Percentiles rank a stretch among this genome's conserved stretches.
Evolutionary conservation across 805 yeast genomes (phyloP).

Genomic region (Kluyveromyces nonfermentans): DNA sequence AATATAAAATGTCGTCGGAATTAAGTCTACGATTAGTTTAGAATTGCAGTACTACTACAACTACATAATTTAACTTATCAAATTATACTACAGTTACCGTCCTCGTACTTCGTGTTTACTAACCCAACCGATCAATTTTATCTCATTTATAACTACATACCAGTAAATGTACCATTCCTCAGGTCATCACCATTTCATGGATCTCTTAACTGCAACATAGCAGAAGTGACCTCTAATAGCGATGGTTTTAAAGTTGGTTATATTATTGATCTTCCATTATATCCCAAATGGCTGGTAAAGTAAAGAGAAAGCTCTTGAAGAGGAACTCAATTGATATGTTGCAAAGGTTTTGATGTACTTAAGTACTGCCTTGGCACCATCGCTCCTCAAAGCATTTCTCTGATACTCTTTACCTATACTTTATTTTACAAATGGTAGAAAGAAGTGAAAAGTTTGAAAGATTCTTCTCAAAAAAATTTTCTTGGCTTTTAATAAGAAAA

Average conservation of each 20-base stretch:
- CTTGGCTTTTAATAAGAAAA: background rate
- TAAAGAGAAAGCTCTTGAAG: background rate
- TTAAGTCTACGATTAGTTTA: slow-evolving; percentile 3
- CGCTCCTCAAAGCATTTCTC: background rate
- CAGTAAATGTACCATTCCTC: slow-evolving; percentile 56
- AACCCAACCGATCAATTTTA: background rate
- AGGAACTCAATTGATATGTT: background rate
- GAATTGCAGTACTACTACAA: background rate
- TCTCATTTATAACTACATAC: background rate
- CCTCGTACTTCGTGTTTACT: too few relatives aligned
- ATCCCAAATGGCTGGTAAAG: slow-evolving; percentile 6
- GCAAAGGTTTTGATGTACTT: background rate
- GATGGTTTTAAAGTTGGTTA: slow-evolving; percentile 91
- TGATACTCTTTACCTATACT: background rate
- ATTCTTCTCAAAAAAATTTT: too few relatives aligned
- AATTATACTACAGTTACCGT: too few relatives aligned
- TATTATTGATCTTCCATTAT: background rate
- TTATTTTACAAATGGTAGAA: too few relatives aligned
- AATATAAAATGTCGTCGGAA: background rate
- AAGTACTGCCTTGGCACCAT: background rate
- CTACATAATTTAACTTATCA: too few relatives aligned
- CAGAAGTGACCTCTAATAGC: slow-evolving; percentile 84
- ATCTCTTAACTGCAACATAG: slow-evolving; percentile 47
- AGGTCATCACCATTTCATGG: slow-evolving; percentile 98
- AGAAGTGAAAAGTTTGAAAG: background rate